phyloP scores from a whole-genome alignment of 2,329 filamentous ascomycete genomes.

The Pseudonectria buxi region DNA sequence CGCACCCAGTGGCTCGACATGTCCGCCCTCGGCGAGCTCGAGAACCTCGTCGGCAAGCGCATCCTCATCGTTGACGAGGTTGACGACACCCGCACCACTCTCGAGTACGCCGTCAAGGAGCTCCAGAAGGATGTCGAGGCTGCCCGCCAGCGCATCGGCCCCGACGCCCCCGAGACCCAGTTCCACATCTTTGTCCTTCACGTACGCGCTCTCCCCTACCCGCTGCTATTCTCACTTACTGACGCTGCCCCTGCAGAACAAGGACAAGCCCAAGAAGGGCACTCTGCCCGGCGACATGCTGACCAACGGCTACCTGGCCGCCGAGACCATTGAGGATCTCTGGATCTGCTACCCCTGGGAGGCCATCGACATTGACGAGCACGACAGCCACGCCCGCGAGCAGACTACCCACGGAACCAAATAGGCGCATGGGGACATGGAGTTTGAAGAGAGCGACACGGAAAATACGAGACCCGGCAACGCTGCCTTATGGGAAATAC shows the following conservation, averaged over 20 bases:
- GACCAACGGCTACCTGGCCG: constrained; percentile 71
- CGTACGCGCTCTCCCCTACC: constrained; percentile 41
- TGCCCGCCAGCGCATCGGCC: constrained; percentile 67
- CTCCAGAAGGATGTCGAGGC: constrained; percentile 88
- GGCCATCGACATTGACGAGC: constrained; percentile 87
- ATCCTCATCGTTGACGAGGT: constrained; percentile 51
- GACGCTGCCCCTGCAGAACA: constrained; percentile 57
- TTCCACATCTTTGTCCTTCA: constrained; percentile 96
- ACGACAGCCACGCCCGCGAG: constrained; percentile 63
- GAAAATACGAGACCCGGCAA: constrained; percentile 4
- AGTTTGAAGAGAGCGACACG: constrained; percentile 1
- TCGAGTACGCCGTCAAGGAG: constrained; percentile 90
- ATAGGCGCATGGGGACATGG: constrained; percentile 5
- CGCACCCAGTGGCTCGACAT: constrained; percentile 97
- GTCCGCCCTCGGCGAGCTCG: constrained; percentile 65
- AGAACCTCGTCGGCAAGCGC: constrained; percentile 31
- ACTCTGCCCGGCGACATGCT: constrained; percentile 72
- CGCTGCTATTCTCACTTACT: background rate
- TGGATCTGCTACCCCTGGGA: constrained; percentile 99
- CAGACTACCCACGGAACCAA: constrained; percentile 25
- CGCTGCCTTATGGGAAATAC: no score
- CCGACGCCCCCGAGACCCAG: constrained; percentile 61
- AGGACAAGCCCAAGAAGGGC: constrained; percentile 95
- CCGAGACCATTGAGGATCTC: constrained; percentile 81
- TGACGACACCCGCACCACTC: constrained; percentile 87